Evolutionary conservation across 2,329 filamentous ascomycete species (phyloP).

Genomic region (Myriosclerotinia duriaeana): DNA sequence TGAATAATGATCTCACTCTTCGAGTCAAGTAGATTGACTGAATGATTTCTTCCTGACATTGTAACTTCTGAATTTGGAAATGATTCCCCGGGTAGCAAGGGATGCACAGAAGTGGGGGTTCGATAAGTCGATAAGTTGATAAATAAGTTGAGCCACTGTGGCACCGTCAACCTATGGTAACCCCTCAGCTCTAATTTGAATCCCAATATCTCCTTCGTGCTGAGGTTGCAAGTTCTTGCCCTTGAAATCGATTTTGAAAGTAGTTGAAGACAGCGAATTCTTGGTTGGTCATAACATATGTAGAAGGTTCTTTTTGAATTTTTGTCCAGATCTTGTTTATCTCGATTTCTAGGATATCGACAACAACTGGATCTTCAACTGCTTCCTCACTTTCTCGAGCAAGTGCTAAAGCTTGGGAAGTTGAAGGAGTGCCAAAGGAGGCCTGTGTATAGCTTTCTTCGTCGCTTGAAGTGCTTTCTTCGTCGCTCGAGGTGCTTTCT

Average conservation of each 20-base stretch:
- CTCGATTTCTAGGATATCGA: slow-evolving; percentile 63
- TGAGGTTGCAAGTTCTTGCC: slow-evolving; percentile 49
- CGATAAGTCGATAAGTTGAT: not conserved
- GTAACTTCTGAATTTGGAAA: not conserved
- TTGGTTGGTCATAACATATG: slow-evolving; percentile 72
- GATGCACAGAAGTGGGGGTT: not conserved
- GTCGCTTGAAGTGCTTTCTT: slow-evolving; percentile 27
- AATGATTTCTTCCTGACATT: slow-evolving; percentile 8
- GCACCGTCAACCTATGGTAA: slow-evolving; percentile 8
- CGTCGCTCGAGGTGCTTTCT: no score
- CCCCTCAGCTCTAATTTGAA: slow-evolving; percentile 34
- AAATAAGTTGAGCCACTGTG: slow-evolving; percentile 7
- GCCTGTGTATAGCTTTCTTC: slow-evolving; percentile 25
- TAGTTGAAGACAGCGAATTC: slow-evolving; percentile 89
- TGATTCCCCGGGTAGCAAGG: not conserved
- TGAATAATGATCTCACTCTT: not conserved
- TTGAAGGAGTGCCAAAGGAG: slow-evolving; percentile 35
- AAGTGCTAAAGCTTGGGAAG: slow-evolving; percentile 70
- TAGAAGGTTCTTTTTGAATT: slow-evolving; percentile 61
- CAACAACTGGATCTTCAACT: slow-evolving; percentile 60
- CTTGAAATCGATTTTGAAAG: slow-evolving; percentile 66
- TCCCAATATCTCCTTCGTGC: slow-evolving; percentile 57
- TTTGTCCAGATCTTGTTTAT: slow-evolving; percentile 66
- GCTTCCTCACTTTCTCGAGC: slow-evolving; percentile 72
- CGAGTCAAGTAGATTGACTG: not conserved